Evolutionary conservation across 768 basidiomycete genomes (phyloP).

Genomic region (Dioszegia hungarica): DNA sequence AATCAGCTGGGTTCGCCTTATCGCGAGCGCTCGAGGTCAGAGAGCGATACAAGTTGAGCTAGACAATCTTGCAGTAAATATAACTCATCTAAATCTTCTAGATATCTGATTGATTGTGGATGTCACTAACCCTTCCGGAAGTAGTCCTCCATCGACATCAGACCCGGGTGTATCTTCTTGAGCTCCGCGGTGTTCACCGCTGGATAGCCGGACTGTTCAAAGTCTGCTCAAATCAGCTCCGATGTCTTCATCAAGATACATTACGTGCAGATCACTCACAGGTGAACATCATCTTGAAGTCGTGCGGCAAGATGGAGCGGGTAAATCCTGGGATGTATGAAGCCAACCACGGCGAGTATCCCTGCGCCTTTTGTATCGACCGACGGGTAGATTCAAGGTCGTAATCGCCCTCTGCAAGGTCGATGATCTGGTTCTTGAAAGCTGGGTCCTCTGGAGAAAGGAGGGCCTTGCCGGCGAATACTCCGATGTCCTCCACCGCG

Average conservation of each 20-base stretch:
- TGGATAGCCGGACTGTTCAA: constrained; percentile 26
- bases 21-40: too few relatives aligned
- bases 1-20: too few relatives aligned
- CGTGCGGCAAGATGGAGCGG: constrained; percentile 9
- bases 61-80: too few relatives aligned
- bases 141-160: constrained; percentile 28
- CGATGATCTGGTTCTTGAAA: constrained; percentile 20
- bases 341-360: constrained; percentile 24
- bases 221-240: constrained; percentile 13
- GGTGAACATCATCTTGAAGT: constrained; percentile 20
- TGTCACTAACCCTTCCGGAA: constrained; percentile 6
- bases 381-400: constrained; percentile 11
- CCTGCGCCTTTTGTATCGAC: constrained; percentile 14
- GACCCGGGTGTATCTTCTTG: constrained; percentile 17
- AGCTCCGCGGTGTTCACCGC: constrained; percentile 10
- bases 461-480: constrained; percentile 33
- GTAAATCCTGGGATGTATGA: constrained; percentile 8
- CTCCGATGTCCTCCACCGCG: constrained; percentile 33
- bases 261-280: constrained; percentile 19
- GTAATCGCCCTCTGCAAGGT: constrained; percentile 20
- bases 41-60: too few relatives aligned
- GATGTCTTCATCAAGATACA: not conserved
- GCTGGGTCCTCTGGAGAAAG: constrained; percentile 14
- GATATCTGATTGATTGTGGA: too few relatives aligned
- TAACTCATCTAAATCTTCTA: too few relatives aligned